Evolutionary conservation across 1,284 basidiomycete species (phyloP), one percentile per base, ranked within the genome.

Genomic region (Pseudozyma thailandica): DNA sequence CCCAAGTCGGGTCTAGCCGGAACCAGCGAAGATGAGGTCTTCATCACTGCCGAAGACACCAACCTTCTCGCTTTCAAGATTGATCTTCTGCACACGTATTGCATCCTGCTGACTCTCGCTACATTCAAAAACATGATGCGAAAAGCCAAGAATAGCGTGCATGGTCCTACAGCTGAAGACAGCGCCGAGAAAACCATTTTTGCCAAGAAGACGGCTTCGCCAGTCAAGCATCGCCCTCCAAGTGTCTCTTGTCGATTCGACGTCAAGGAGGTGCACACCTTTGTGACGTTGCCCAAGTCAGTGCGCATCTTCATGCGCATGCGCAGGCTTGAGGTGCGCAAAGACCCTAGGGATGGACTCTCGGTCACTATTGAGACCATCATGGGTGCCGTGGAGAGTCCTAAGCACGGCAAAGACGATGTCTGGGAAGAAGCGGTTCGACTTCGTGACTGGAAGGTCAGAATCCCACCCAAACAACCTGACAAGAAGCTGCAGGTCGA

Each of bases 401-500:
- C 61, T 6, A 62, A 63, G 46, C 68, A 58, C 26, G 10, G 37
- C 41, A 47, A 43, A 3, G 42, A 45, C 21, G 60, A 58, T n/a
- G 84, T 86, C 60, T 97, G 93, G 93, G 92, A 93, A 68, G 92
- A 95, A 79, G 84, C 94, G 1, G 83, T 87, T 9, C 87, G 88
- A 15, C 79, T 95, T 26, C 88, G 89, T 50, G 85, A 86, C 43
- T 88, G 90, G 85, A 85, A 85, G 12, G 74, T 90, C n/a, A 44
- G 70, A 2, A 35, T 71, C 9, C 52, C 33, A 7, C 61, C 64
- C 12, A 61, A 50, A 18, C 26, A 33, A n/a, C n/a, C 42, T 6
- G 50, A 48, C 4, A 30, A 62, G 50, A 70, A 60, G 56, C 52
- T 38, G 13, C 44, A 52, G 3, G 45, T 83, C 83, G 21, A 59